Conservation (phyloP, 441 rosid species). For the Adansonia rubrostipa region DNA sequence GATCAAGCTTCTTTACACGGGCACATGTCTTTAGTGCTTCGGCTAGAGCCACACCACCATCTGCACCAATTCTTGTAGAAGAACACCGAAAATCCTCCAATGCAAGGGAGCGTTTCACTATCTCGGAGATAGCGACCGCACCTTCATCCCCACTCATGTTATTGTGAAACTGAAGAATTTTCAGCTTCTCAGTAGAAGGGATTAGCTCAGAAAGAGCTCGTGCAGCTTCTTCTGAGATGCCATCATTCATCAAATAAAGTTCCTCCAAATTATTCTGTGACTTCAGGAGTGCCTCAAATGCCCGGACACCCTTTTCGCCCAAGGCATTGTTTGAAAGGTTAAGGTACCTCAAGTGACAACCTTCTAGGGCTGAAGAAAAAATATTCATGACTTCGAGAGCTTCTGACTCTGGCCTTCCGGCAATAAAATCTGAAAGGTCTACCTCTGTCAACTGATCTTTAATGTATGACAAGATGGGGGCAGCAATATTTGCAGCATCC, state of each 20-base stretch:
- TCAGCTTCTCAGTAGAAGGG: constrained; percentile 59
- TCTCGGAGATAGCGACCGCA: constrained; percentile 61
- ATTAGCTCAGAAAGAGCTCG: constrained; percentile 58
- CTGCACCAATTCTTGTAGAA: constrained; percentile 60
- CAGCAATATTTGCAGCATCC: constrained; percentile 64
- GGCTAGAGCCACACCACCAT: constrained; percentile 68
- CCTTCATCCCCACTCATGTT: constrained; percentile 79
- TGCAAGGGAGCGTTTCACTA: constrained; percentile 44
- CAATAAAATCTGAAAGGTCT: constrained; percentile 69
- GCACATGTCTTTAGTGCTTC: constrained; percentile 52
- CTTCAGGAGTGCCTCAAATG: constrained; percentile 58
- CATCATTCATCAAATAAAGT: constrained; percentile 67
- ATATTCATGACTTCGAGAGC: constrained; percentile 66
- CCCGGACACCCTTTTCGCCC: constrained; percentile 71
- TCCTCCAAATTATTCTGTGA: constrained; percentile 60
- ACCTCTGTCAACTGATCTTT: constrained; percentile 59
- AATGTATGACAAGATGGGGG: constrained; percentile 44
- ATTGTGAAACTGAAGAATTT: constrained; percentile 67
- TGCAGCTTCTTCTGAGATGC: constrained; percentile 75
- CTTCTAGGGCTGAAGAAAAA: constrained; percentile 62
- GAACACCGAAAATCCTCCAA: constrained; percentile 65
- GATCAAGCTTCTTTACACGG: constrained; percentile 61
- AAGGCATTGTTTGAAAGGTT: constrained; percentile 69
- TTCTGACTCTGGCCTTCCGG: constrained; percentile 66
- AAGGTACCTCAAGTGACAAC: constrained; percentile 53